A percentile compares a stretch with the other conserved stretches of the same genome.
These are phyloP conservation scores for Brassica carinata DNA, from an alignment of 345 rosid species.

Conservation along the genomic window DNA sequence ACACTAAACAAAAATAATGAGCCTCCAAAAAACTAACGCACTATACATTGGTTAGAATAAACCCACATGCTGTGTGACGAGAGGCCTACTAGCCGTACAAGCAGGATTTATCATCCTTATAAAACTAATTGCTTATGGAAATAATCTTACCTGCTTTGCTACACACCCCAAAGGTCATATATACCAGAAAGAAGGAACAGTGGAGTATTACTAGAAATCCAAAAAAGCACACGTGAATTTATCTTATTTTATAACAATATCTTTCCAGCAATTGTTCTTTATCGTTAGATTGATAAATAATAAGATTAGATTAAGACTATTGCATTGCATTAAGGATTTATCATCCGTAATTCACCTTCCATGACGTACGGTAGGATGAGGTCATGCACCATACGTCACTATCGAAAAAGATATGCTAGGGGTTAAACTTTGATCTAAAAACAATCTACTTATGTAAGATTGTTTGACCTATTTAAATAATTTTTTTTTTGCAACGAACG, in stretches of 20 bases:
- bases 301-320: conserved; percentile 1
- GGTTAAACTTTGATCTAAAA: no score
- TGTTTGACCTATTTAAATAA: no score
- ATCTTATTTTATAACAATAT: background rate
- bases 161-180: background rate
- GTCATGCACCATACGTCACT: conserved; percentile 24
- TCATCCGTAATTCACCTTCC: conserved; percentile 9
- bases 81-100: no score
- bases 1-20: no score
- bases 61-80: no score
- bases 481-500: no score
- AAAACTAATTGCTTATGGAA: background rate
- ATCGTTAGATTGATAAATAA: background rate
- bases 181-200: background rate
- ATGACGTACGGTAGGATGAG: conserved; percentile 10
- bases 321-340: conserved; percentile 6
- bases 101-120: background rate
- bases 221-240: background rate
- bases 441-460: no score
- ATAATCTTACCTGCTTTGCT: background rate
- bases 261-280: background rate
- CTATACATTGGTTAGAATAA: no score
- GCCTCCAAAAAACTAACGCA: no score
- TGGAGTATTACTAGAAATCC: background rate
- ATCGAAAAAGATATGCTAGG: no score